phyloP scores from a whole-genome alignment of 2,329 filamentous ascomycete genomes.

The Scleromitrula shiraiana region DNA sequence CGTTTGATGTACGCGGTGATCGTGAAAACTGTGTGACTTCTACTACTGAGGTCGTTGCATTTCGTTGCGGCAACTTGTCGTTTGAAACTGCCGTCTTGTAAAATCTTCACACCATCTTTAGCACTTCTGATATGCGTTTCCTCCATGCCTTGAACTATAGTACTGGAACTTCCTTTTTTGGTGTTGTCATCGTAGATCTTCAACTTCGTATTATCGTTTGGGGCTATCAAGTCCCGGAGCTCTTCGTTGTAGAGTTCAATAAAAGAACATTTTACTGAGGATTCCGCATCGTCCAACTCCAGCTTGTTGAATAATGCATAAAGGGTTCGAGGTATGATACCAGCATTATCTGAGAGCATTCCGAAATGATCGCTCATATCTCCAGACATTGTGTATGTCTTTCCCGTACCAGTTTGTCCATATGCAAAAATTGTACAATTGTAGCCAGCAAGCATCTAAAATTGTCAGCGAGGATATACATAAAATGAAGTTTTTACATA shows the following conservation, averaged over 20 bases:
- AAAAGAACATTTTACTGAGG: constrained; percentile 93
- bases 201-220: constrained; percentile 75
- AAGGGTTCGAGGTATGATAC: constrained; percentile 88
- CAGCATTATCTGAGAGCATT: constrained; percentile 81
- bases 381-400: constrained; percentile 99
- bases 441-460: constrained; percentile 81
- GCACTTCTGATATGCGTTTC: constrained; percentile 87
- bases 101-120: constrained; percentile 74
- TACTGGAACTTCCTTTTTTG: constrained; percentile 75
- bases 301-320: constrained; percentile 82
- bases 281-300: constrained; percentile 69
- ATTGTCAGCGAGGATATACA: constrained; percentile 10
- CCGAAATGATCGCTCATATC: constrained; percentile 87
- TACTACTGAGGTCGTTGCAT: constrained; percentile 95
- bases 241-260: constrained; percentile 99
- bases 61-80: constrained; percentile 99
- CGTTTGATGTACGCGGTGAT: constrained; percentile 88
- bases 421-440: constrained; percentile 99
- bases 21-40: constrained; percentile 96
- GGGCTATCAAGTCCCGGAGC: constrained; percentile 76
- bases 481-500: constrained; percentile 34
- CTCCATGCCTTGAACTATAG: constrained; percentile 95
- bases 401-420: constrained; percentile 94
- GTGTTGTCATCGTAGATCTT: constrained; percentile 93
- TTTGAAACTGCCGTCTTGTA: constrained; percentile 84